Evolutionary conservation across 192 early-diverging fungal species (phyloP).

Genomic region (Spinellus fusiger): DNA sequence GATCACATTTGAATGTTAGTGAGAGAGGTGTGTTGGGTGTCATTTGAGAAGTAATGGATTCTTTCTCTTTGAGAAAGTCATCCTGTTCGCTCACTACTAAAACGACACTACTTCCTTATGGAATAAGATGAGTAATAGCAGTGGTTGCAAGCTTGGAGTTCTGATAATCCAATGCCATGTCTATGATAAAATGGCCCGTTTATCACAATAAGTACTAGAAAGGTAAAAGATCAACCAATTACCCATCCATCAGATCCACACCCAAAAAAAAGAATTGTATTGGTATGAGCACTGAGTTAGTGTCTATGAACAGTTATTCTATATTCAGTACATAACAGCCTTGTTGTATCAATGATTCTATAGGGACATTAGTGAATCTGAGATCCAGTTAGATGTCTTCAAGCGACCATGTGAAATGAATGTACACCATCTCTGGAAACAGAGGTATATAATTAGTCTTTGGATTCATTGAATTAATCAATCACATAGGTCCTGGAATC

Average conservation of each 20-base stretch:
- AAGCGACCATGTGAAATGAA: too few species aligned
- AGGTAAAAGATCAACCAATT: too few species aligned
- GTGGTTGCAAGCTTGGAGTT: slow-evolving; percentile 11
- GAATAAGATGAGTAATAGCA: slow-evolving; percentile 18
- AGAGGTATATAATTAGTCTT: too few species aligned
- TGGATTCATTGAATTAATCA: too few species aligned
- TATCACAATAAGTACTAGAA: not conserved
- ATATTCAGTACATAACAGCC: slow-evolving; percentile 23
- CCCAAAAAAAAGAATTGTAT: not conserved
- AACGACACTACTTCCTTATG: not conserved
- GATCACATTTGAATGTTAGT: not conserved
- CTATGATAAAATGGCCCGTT: slow-evolving; percentile 18
- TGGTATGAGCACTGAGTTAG: not conserved
- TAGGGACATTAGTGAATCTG: slow-evolving; percentile 21
- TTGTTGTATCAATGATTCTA: slow-evolving; percentile 9
- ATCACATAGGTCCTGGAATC: too few species aligned
- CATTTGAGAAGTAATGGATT: not conserved
- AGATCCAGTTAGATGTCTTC: too few species aligned
- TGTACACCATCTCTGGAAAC: too few species aligned
- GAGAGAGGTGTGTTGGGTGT: not conserved
- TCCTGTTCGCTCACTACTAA: not conserved
- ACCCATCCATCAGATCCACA: too few species aligned
- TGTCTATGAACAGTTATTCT: slow-evolving; percentile 13
- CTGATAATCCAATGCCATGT: slow-evolving; percentile 25
- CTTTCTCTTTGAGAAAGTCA: not conserved